These are phyloP conservation scores for Coemansia sp. DNA, from an alignment of 192 early-diverging fungal species.

Conservation along the genomic window DNA sequence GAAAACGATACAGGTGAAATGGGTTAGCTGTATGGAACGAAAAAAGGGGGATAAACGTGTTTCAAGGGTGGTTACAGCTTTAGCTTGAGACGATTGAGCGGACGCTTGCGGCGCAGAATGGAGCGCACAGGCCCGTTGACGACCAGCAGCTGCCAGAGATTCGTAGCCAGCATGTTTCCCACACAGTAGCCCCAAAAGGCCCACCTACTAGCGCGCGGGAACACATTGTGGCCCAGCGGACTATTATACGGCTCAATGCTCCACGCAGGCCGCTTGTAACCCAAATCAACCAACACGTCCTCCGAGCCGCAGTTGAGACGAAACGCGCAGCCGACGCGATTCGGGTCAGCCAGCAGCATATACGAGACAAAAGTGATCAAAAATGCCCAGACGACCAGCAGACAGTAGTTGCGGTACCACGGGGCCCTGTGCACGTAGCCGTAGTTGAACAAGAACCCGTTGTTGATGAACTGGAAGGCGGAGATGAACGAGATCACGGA, in stretches of 20 bases:
- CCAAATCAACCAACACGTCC: constrained; percentile 37
- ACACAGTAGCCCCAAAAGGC: constrained; percentile 4
- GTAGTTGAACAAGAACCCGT: constrained; percentile 65
- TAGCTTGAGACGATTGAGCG: constrained; percentile 34
- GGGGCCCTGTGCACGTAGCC: constrained; percentile 62
- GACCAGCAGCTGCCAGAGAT: constrained; percentile 51
- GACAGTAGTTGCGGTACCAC: constrained; percentile 62
- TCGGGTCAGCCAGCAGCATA: constrained; percentile 62
- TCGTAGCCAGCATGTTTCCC: constrained; percentile 6
- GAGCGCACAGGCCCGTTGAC: constrained; percentile 53
- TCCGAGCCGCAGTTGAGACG: constrained; percentile 67
- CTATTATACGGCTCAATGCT: constrained; percentile 59
- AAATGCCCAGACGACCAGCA: constrained; percentile 52
- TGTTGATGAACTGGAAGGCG: constrained; percentile 74
- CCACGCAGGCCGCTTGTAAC: constrained; percentile 40
- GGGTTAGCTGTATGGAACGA: no score
- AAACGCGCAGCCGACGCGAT: constrained; percentile 65
- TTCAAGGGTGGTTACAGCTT: constrained; percentile 51
- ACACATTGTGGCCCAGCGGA: constrained; percentile 68
- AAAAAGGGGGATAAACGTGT: no score
- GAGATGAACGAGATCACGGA: constrained; percentile 59
- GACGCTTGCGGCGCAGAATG: constrained; percentile 21
- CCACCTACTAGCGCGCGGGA: constrained; percentile 47
- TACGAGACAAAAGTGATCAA: constrained; percentile 57
- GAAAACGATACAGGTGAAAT: no score